Conservation (phyloP, 805 yeast species). For the Suhomyces canberraensis region DNA sequence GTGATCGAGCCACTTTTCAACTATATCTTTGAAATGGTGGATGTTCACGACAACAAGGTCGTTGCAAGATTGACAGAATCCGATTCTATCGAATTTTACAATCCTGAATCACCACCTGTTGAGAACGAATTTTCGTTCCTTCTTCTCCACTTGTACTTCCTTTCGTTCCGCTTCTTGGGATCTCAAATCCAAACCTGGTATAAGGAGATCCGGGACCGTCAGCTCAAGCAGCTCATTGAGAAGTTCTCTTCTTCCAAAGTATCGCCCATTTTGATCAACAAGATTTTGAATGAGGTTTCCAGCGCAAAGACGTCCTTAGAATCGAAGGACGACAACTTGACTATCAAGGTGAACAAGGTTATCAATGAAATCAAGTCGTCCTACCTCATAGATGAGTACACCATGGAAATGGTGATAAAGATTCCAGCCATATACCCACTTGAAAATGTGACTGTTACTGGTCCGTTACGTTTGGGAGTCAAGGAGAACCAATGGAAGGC, state of each 20-base stretch:
- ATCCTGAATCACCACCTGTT: slow-evolving; percentile 8
- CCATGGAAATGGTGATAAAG: slow-evolving; percentile 70
- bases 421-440: slow-evolving; percentile 80
- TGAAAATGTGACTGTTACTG: slow-evolving; percentile 68
- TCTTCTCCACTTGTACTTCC: slow-evolving; percentile 50
- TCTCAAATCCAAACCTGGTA: slow-evolving; percentile 67
- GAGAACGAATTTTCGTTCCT: slow-evolving; percentile 37
- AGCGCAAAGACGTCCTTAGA: slow-evolving; percentile 33
- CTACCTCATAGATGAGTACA: slow-evolving; percentile 83
- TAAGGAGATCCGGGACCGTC: slow-evolving; percentile 63
- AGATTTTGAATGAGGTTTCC: slow-evolving; percentile 53
- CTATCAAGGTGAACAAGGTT: slow-evolving; percentile 57
- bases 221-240: slow-evolving; percentile 58
- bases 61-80: slow-evolving; percentile 13
- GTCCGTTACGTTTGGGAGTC: slow-evolving; percentile 80
- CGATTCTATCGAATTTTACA: neutral
- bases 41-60: slow-evolving; percentile 27
- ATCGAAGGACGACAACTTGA: slow-evolving; percentile 42
- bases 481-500: slow-evolving; percentile 92
- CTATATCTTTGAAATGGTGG: slow-evolving; percentile 54
- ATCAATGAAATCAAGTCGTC: slow-evolving; percentile 68
- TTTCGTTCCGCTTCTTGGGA: slow-evolving; percentile 50
- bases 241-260: slow-evolving; percentile 57
- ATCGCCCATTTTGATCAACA: slow-evolving; percentile 60
- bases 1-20: slow-evolving; percentile 50